A percentile compares a stretch with the other conserved stretches of the same genome.
These are phyloP conservation scores for Xylaria grammica DNA, from an alignment of 495 filamentous ascomycete genomes.

Conservation along the genomic window DNA sequence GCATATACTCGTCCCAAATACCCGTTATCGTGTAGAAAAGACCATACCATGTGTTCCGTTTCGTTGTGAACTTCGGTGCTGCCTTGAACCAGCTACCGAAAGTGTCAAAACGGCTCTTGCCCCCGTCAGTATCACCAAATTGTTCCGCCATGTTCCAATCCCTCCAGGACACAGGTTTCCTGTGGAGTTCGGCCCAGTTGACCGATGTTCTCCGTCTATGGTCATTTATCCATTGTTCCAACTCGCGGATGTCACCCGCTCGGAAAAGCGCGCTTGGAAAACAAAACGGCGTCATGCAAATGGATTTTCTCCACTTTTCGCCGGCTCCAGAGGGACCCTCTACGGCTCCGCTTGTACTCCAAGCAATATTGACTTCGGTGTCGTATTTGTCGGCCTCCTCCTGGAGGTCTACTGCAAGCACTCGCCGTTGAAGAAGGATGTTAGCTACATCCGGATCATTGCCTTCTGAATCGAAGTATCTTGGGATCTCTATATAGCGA, in stretches of 20 bases:
- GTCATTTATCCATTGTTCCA: constrained; percentile 21
- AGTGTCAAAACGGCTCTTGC: constrained; percentile 28
- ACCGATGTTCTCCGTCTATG: background rate
- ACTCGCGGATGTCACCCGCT: constrained; percentile 11
- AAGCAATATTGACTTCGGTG: constrained; percentile 15
- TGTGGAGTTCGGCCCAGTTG: constrained; percentile 31
- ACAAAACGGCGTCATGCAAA: constrained; percentile 6
- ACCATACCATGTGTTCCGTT: constrained; percentile 43
- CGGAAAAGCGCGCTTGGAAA: constrained; percentile 26
- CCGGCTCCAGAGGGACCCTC: background rate
- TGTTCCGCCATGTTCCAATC: constrained; percentile 41
- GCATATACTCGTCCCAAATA: constrained; percentile 39
- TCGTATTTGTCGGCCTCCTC: constrained; percentile 8
- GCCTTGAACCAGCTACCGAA: constrained; percentile 44
- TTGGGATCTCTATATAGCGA: constrained; percentile 43
- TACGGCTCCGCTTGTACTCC: constrained; percentile 2
- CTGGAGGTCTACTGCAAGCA: background rate
- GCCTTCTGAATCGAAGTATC: constrained; percentile 42
- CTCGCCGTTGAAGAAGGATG: constrained; percentile 7
- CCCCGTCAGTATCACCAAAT: constrained; percentile 41
- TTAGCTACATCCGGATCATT: constrained; percentile 44
- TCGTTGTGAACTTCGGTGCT: constrained; percentile 23
- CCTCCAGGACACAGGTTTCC: constrained; percentile 45
- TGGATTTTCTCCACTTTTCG: constrained; percentile 12
- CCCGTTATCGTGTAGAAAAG: constrained; percentile 53